Base-by-base conservation (phyloP, 192 early-diverging fungal species). In the Podila verticillata region DNA sequence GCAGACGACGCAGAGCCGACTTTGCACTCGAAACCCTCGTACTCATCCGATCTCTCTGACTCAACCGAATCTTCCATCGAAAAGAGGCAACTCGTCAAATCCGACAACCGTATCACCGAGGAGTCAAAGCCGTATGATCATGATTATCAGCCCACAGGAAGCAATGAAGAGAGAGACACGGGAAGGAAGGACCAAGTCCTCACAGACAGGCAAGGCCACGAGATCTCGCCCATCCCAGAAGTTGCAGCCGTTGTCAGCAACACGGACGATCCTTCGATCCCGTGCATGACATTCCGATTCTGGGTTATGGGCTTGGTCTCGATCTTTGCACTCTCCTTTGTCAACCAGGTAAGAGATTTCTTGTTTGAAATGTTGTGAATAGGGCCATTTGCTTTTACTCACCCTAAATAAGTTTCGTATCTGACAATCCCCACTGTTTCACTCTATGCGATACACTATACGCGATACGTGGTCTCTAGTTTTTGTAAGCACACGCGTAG, bases 231-330 rank as follows among this genome's bases (percentile, higher is more conserved):
- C 7, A 79, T 85, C 36, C 58, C 75, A 68, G 84, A 85, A 58
- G 84, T 85, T 28, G 74, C 74, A 13, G 80, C 80, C 7, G 80
- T 85, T 28, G 84, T 85, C n/a, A 57, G 79, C 19, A 78, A 83
- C 31, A 85, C 74, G 30, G 88, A 89, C 54, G 88, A 89, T 57
- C 81, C 88, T 2, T 82, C 67, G 20, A 56, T 74, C 4, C 88
- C 88, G 35, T 82, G 86, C 35, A 65, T 79, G 35, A 89, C 87
- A 4, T 89, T 89, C 63, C 86, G 88, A 47, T 83, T 85, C 74
- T 84, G 79, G 72, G 59, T 83, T 48, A 82, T 89, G 60, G 84
- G 83, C 56, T 30, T 84, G 12, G 48, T 82, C 35, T 84, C 87
- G 12, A 78, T 72, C 48, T 39, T 65, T n/a, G 35, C 77, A 0